Conservation (phyloP, 306 rosid species). For the Vigna radiata region DNA sequence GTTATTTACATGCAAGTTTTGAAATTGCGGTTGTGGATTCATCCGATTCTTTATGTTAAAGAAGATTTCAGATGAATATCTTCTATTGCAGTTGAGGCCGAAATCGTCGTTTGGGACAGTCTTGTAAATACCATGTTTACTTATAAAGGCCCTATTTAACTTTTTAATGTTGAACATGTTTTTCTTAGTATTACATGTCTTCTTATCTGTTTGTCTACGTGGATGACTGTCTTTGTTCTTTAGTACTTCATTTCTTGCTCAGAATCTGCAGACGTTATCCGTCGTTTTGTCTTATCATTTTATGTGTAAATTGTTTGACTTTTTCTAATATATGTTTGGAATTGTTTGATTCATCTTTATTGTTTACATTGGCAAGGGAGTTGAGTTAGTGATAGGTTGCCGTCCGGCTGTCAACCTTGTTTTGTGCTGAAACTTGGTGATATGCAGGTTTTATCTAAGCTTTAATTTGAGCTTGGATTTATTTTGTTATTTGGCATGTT, state of each 20-base stretch:
- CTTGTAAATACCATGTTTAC: not conserved
- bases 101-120: no score
- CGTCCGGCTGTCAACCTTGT: constrained; percentile 47
- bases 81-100: no score
- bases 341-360: not conserved
- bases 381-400: constrained; percentile 13
- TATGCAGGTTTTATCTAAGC: constrained; percentile 50
- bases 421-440: constrained; percentile 30
- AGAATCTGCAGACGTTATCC: not conserved
- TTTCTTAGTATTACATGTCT: not conserved
- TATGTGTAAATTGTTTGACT: not conserved
- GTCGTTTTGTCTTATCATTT: no score
- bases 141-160: not conserved
- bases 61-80: no score
- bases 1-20: not conserved
- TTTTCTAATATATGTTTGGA: not conserved
- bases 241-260: not conserved
- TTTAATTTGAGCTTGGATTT: constrained; percentile 51
- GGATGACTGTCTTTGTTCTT: not conserved
- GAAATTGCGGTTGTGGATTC: not conserved
- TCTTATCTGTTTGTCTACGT: not conserved
- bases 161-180: not conserved
- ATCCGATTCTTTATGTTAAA: not conserved
- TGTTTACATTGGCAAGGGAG: constrained; percentile 19
- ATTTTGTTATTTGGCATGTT: constrained; percentile 51